Evolutionary conservation across 305 asterid species (phyloP).

Genomic region (Solanum hybrid): DNA sequence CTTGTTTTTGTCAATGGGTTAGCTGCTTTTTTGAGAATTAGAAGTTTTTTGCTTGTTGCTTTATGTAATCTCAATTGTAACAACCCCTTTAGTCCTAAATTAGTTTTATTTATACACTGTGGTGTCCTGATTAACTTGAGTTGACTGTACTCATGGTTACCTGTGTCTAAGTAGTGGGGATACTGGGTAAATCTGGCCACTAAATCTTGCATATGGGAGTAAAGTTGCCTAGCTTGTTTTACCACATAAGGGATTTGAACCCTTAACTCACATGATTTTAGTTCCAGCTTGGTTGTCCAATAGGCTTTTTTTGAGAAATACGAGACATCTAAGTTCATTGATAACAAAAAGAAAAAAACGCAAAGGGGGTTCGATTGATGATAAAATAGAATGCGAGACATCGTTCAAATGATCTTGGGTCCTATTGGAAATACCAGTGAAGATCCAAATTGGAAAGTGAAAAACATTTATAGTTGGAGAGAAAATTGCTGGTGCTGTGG

Average conservation of each 20-base stretch:
- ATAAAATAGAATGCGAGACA: background rate
- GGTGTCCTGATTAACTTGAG: background rate
- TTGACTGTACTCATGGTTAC: background rate
- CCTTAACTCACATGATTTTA: background rate
- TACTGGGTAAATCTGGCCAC: background rate
- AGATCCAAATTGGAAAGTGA: background rate
- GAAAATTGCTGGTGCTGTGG: background rate
- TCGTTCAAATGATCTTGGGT: background rate
- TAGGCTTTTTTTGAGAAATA: background rate
- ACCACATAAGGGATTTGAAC: background rate
- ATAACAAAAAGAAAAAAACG: background rate
- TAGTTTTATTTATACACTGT: background rate
- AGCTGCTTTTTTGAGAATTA: background rate
- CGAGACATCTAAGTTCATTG: background rate
- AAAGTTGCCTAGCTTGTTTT: background rate
- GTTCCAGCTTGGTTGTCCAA: background rate
- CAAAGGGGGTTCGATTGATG: background rate
- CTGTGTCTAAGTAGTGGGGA: background rate
- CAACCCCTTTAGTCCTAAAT: background rate
- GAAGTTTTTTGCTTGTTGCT: background rate
- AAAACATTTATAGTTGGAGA: background rate
- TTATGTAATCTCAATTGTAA: background rate
- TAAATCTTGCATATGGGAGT: background rate
- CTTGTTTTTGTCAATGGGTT: background rate
- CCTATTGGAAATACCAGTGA: background rate